A percentile compares a stretch with the other conserved stretches of the same genome.
Evolutionary conservation across 176 grass and related monocot genomes (phyloP).

Genomic region (Tillandsia fasciculata): DNA sequence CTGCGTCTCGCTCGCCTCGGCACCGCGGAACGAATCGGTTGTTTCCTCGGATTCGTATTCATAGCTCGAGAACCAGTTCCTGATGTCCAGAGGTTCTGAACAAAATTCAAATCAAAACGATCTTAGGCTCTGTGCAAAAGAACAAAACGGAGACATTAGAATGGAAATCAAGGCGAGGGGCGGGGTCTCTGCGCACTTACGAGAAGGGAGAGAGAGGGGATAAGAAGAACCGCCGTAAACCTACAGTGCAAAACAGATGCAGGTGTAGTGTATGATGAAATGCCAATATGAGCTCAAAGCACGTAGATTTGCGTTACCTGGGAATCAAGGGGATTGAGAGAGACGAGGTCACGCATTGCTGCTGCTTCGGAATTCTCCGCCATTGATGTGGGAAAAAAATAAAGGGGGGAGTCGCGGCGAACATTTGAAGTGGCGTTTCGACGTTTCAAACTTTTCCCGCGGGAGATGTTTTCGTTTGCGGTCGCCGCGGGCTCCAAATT

Average conservation of each 20-base stretch:
- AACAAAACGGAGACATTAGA: neutral
- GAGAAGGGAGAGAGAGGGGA: conserved; percentile 43
- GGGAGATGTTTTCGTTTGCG: too few species aligned
- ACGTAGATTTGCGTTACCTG: neutral
- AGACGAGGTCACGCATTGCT: neutral
- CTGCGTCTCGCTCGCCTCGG: conserved; percentile 28
- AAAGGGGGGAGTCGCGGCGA: neutral
- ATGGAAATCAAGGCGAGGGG: conserved; percentile 1
- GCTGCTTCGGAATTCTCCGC: neutral
- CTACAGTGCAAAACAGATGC: conserved; percentile 20
- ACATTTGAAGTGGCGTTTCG: neutral
- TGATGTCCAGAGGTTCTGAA: conserved; percentile 77
- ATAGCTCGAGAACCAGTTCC: conserved; percentile 85
- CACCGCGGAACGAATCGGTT: conserved; percentile 8
- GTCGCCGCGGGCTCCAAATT: too few species aligned
- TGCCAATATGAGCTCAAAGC: neutral
- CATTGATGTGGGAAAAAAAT: neutral
- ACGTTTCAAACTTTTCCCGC: neutral
- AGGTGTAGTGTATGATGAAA: conserved; percentile 15
- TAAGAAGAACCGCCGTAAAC: conserved; percentile 17
- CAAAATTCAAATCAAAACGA: neutral
- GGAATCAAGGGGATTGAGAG: neutral
- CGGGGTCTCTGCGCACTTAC: conserved; percentile 23
- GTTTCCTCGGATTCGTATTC: conserved; percentile 43
- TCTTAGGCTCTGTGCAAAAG: neutral